Evolutionary conservation across 257 asterid species (phyloP).

Genomic region (Solanum virginianum): DNA sequence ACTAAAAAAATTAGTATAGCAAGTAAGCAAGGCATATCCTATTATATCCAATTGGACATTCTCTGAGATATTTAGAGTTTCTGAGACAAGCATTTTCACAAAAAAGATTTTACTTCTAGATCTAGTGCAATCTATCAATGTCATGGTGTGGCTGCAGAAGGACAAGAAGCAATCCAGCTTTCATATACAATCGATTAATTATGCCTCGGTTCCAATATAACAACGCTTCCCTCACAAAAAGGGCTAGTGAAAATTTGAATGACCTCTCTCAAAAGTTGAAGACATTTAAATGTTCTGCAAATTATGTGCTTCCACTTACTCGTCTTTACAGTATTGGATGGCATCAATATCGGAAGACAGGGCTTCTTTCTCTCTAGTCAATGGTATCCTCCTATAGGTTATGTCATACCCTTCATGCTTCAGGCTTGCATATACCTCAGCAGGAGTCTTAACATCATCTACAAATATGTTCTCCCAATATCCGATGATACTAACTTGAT

Average conservation of each 20-base stretch:
- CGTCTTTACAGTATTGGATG: constrained; percentile 78
- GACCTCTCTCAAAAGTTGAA: not conserved
- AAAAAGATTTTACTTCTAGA: not conserved
- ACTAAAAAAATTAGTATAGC: not conserved
- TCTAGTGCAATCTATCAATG: not conserved
- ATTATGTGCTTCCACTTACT: constrained; percentile 41
- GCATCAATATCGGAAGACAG: constrained; percentile 88
- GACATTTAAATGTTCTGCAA: not conserved
- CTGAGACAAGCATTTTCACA: not conserved
- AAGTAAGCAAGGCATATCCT: not conserved
- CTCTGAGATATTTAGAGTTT: not conserved
- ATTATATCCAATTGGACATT: not conserved
- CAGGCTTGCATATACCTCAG: constrained; percentile 77
- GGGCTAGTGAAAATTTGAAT: not conserved
- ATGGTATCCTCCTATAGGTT: constrained; percentile 75
- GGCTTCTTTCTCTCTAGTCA: constrained; percentile 95
- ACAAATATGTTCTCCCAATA: constrained; percentile 91
- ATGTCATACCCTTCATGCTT: constrained; percentile 51
- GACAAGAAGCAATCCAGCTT: not conserved
- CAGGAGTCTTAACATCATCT: constrained; percentile 86
- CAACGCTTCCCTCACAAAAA: not conserved
- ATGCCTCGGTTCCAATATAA: not conserved
- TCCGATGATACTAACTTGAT: constrained; percentile 80
- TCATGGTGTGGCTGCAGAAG: not conserved
- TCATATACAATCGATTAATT: not conserved